Conservation (phyloP, 495 filamentous ascomycete genomes). For the Trichoderma gamsii region DNA sequence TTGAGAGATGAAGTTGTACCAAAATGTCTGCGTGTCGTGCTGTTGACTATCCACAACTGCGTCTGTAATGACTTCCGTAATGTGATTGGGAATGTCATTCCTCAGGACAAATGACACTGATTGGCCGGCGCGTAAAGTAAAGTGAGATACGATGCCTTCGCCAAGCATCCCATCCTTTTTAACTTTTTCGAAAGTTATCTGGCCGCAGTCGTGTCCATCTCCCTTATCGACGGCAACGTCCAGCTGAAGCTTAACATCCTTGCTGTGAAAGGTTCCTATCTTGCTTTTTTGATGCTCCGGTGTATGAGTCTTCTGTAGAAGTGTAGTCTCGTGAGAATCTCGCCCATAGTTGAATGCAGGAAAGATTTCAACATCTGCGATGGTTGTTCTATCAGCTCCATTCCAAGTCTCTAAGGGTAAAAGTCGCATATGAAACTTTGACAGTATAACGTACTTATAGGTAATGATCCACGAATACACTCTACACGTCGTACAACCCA, state of each 20-base stretch:
- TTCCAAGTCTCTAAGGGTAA: no score
- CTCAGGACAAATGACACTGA: conserved; percentile 61
- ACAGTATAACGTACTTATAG: conserved; percentile 34
- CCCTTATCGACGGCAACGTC: conserved; percentile 57
- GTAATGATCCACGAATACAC: conserved; percentile 57
- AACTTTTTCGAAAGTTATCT: conserved; percentile 46
- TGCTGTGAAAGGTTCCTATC: conserved; percentile 55
- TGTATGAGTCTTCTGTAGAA: conserved; percentile 36
- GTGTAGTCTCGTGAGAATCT: conserved; percentile 48
- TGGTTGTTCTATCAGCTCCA: neutral
- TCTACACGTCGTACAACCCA: conserved; percentile 62
- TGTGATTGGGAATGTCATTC: conserved; percentile 45
- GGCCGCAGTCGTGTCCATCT: conserved; percentile 44
- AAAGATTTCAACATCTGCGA: conserved; percentile 56
- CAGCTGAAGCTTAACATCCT: conserved; percentile 52
- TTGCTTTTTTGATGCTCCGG: conserved; percentile 42
- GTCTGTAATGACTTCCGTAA: conserved; percentile 47
- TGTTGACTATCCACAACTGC: conserved; percentile 53
- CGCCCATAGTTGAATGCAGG: conserved; percentile 65
- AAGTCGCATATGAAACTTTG: neutral
- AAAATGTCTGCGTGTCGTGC: conserved; percentile 58
- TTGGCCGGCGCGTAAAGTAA: conserved; percentile 57
- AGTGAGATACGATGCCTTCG: conserved; percentile 52
- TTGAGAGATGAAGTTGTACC: conserved; percentile 65
- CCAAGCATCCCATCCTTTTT: conserved; percentile 46